These are phyloP conservation scores for Echium plantagineum DNA, from an alignment of 257 asterid genomes.

Conservation along the genomic window DNA sequence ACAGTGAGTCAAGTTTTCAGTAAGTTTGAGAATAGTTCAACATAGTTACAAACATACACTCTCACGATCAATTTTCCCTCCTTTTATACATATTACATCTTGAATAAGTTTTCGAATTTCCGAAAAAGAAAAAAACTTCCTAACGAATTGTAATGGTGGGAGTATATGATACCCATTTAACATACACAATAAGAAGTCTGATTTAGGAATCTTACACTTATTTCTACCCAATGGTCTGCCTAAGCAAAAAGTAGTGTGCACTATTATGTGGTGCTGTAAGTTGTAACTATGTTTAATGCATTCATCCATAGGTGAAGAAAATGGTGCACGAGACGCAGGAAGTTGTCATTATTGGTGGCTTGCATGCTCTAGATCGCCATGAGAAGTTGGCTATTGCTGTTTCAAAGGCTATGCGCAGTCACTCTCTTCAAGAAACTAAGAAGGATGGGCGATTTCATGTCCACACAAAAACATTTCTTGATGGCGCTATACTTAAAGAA, in stretches of 20 bases:
- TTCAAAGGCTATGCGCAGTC: slow-evolving; percentile 94
- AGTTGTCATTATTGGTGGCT: slow-evolving; percentile 80
- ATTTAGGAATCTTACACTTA: not conserved
- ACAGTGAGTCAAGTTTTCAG: not conserved
- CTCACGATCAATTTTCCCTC: not conserved
- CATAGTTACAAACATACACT: no score
- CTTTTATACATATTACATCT: not conserved
- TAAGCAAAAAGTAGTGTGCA: not conserved
- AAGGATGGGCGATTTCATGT: slow-evolving; percentile 98
- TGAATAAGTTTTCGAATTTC: not conserved
- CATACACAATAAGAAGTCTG: not conserved
- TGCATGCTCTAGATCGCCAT: slow-evolving; percentile 84
- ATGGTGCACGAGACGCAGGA: slow-evolving; percentile 85
- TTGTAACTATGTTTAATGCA: slow-evolving; percentile 14
- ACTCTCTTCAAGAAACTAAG: slow-evolving; percentile 96
- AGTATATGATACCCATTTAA: not conserved
- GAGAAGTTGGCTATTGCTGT: slow-evolving; percentile 95
- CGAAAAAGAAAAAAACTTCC: not conserved
- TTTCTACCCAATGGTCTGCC: not conserved
- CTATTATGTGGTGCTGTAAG: slow-evolving; percentile 1
- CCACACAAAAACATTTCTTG: slow-evolving; percentile 85
- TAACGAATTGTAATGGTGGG: not conserved
- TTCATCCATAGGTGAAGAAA: slow-evolving; percentile 63
- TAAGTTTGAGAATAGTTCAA: not conserved
- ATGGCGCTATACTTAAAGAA: slow-evolving; percentile 97